Conservation (phyloP, 2,329 filamentous ascomycete species). For the Trichothecium sympodiale region DNA sequence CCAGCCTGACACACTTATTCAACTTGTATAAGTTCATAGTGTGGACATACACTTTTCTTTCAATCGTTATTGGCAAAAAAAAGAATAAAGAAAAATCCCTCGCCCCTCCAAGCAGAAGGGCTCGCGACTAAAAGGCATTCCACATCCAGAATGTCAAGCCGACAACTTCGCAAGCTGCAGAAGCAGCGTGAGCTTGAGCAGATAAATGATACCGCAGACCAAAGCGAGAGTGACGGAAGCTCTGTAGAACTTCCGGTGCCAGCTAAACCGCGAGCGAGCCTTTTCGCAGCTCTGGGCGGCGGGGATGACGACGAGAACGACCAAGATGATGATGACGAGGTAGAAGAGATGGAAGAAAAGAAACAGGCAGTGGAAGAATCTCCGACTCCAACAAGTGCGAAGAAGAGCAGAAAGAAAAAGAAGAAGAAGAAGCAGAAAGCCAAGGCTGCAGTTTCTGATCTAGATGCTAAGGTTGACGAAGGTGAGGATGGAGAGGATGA, state of each 20-base stretch:
- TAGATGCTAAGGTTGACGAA: constrained; percentile 7
- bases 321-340: constrained; percentile 21
- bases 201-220: constrained; percentile 10
- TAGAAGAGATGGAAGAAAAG: constrained; percentile 23
- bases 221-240: constrained; percentile 17
- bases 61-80: too few relatives aligned
- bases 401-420: constrained; percentile 27
- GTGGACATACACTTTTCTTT: too few relatives aligned
- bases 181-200: constrained; percentile 35
- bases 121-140: too few relatives aligned
- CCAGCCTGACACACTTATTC: too few relatives aligned
- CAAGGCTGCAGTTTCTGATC: constrained; percentile 8
- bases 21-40: too few relatives aligned
- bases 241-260: constrained; percentile 16
- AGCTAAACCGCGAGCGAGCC: constrained; percentile 28
- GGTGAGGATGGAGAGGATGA: constrained; percentile 31
- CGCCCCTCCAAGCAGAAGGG: too few relatives aligned
- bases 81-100: too few relatives aligned
- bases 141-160: constrained; percentile 31
- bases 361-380: constrained; percentile 13
- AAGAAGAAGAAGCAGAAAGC: constrained; percentile 26
- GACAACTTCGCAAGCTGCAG: constrained; percentile 40
- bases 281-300: constrained; percentile 42
- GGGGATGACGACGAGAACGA: constrained; percentile 29
- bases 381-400: constrained; percentile 11